Evolutionary conservation across 176 grass and related monocot species (phyloP), one percentile per base, ranked within the genome.

Genomic region (Puya raimondii): DNA sequence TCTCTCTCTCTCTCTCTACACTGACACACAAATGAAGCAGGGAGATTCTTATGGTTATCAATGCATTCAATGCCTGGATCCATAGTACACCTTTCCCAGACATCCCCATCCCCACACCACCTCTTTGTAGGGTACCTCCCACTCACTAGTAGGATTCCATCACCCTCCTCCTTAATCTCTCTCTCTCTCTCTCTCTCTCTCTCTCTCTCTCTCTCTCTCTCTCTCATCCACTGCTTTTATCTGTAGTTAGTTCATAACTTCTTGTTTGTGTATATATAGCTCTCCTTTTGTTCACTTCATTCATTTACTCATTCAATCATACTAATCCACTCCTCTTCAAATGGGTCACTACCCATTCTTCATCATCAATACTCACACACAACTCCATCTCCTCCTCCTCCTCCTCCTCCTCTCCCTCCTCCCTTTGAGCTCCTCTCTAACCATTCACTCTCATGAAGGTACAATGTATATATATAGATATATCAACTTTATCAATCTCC

Each of bases 1-100:
- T 27, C 51, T 73, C 15, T 42, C 71, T 59, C 78, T 16, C 70
- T 26, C 25, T 26, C 25, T 26, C 25, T 73, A 9, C 72, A 77
- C 57, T 66, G 69, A 17, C 20, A 20, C 56, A 72, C 64, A 71
- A 27, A 51, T 27, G 70, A 81, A 71, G 51, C 68, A 53, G 53
- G 49, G n/a, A 69, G 75, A 52, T 67, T 76, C 79, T 79, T 72
- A 87, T 76, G 80, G 80, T 65, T 70, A 66, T 70, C 63, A 71
- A 71, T 61, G 78, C 85, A 81, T 81, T 88, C 74, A 88, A 81
- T 81, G 80, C 3, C 74, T 72, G 71, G 71, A 67, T 78, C 81
- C 74, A 72, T 58, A 48, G 71, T 12, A 71, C 66, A 27, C 81
- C 64, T 25, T 78, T 81, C 33, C 65, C 23, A n/a, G 29, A 16